A percentile compares a stretch with the other conserved stretches of the same genome.
These are phyloP conservation scores for Zygoascus hellenicus DNA, from an alignment of 1,139 yeast species.

Conservation along the genomic window DNA sequence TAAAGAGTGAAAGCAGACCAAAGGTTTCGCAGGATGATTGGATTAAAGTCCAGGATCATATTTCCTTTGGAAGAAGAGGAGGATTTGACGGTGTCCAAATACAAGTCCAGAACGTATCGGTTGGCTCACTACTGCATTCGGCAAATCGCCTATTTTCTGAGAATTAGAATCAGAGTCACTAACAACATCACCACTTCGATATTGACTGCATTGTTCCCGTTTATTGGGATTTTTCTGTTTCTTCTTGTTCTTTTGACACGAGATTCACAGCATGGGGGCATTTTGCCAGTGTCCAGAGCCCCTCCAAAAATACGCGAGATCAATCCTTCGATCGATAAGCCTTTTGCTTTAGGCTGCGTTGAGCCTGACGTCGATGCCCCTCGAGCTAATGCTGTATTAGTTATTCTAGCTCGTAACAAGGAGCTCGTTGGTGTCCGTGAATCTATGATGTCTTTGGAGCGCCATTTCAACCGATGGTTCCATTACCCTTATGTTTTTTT, in stretches of 20 bases:
- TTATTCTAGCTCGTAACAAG: slow-evolving; percentile 72
- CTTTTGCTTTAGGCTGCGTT: slow-evolving; percentile 33
- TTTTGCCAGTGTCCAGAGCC: slow-evolving; percentile 11
- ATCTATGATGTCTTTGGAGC: slow-evolving; percentile 67
- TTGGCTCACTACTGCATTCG: slow-evolving; percentile 3
- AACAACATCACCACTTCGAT: slow-evolving; percentile 17
- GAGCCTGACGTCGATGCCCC: slow-evolving; percentile 33
- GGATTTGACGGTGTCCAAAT: slow-evolving; percentile 3
- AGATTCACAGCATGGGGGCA: slow-evolving; percentile 8
- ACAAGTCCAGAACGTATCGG: slow-evolving; percentile 10
- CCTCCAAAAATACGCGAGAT: slow-evolving; percentile 14
- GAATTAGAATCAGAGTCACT: slow-evolving; percentile 15
- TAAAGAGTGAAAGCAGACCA: not conserved
- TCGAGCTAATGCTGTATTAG: slow-evolving; percentile 70
- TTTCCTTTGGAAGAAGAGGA: slow-evolving; percentile 9
- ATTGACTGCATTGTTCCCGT: slow-evolving; percentile 11
- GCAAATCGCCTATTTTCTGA: slow-evolving; percentile 8
- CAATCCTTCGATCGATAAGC: slow-evolving; percentile 24
- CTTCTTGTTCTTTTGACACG: slow-evolving; percentile 4
- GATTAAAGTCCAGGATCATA: slow-evolving; percentile 8
- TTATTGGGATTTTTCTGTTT: slow-evolving; percentile 6
- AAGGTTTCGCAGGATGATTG: slow-evolving; percentile 1
- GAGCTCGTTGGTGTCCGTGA: slow-evolving; percentile 65
- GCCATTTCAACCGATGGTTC: slow-evolving; percentile 87
- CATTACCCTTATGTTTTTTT: slow-evolving; percentile 85